Evolutionary conservation across 345 rosid species (phyloP), one percentile per base, ranked within the genome.

Genomic region (Sonneratia caseolaris): DNA sequence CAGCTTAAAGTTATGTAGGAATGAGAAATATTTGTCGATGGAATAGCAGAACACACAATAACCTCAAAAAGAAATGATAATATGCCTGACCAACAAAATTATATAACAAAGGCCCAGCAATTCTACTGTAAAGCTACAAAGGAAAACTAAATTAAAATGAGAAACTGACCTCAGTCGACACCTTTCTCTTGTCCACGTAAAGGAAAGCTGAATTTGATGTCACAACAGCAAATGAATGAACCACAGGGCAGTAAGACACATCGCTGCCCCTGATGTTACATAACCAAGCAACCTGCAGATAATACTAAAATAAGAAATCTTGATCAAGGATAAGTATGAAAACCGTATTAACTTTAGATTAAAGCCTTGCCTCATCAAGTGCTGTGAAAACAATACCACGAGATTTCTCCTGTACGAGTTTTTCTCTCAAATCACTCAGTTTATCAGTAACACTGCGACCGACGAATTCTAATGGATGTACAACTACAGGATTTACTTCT

Each of bases 271-370:
- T 96, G 66, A 95, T 85, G 76, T 95, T 95, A 79, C 85, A 95
- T 74, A 92, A 70, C 99, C 99, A 95, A 79, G 99, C 99, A 84
- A 95, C 99, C 98, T 93, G 86, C 79, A 85, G 37, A 71, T 49
- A 66, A 27, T 56, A 76, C 75, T 53, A 42, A 43, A n/a, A 37
- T 48, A 19, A 55, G 69, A 48, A 14, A 65, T 55, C 35, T 49
- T 35, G 9, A 69, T 64, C 73, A 24, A 53, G 65, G 9, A 64
- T 8, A 6, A 19, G 3, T 43, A 32, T 61, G 19, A 18, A 47
- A 5, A 48, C 35, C 45, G 42, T 61, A 71, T 59, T 57, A 43
- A 27, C 62, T 37, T 27, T 43, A 19, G 16, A 45, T 24, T 70
- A 69, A 27, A 74, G 53, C 70, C 72, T 76, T 27, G 87, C 98